A percentile compares a stretch with the other conserved stretches of the same genome.
phyloP scores from a whole-genome alignment of 345 rosid genomes.

The Salix brachista region DNA sequence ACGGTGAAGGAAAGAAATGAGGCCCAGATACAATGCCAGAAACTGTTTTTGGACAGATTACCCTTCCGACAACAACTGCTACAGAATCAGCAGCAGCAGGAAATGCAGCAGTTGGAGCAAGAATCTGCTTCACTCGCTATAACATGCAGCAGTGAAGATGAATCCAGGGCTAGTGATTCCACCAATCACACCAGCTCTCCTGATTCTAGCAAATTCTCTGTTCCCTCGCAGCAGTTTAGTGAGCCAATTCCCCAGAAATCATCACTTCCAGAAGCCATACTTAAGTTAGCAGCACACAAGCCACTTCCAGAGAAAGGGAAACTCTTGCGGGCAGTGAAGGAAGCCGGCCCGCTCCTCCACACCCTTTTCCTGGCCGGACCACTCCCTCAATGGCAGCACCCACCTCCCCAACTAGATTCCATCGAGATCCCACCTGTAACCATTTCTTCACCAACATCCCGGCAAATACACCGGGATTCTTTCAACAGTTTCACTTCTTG shows the following conservation, averaged over 20 bases:
- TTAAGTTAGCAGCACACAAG: conserved; percentile 37
- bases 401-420: conserved; percentile 58
- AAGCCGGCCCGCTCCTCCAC: conserved; percentile 65
- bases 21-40: conserved; percentile 32
- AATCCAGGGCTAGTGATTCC: conserved; percentile 22
- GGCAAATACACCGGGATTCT: conserved; percentile 24
- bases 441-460: conserved; percentile 37
- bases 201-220: conserved; percentile 10
- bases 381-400: conserved; percentile 77
- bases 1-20: conserved; percentile 44
- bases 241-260: conserved; percentile 11
- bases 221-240: conserved; percentile 3
- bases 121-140: conserved; percentile 20
- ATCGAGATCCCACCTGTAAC: conserved; percentile 61
- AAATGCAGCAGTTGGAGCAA: conserved; percentile 3
- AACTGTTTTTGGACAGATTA: conserved; percentile 34
- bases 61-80: conserved; percentile 25
- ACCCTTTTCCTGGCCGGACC: conserved; percentile 69
- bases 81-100: conserved; percentile 9
- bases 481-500: conserved; percentile 22
- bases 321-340: conserved; percentile 63
- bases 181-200: conserved; percentile 13
- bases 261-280: conserved; percentile 11
- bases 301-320: conserved; percentile 61
- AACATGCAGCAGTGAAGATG: conserved; percentile 34